A percentile compares a stretch with the other conserved stretches of the same genome.
These are phyloP conservation scores for Fusarium sp. DNA, from an alignment of 2,329 filamentous ascomycete species.

Conservation along the genomic window DNA sequence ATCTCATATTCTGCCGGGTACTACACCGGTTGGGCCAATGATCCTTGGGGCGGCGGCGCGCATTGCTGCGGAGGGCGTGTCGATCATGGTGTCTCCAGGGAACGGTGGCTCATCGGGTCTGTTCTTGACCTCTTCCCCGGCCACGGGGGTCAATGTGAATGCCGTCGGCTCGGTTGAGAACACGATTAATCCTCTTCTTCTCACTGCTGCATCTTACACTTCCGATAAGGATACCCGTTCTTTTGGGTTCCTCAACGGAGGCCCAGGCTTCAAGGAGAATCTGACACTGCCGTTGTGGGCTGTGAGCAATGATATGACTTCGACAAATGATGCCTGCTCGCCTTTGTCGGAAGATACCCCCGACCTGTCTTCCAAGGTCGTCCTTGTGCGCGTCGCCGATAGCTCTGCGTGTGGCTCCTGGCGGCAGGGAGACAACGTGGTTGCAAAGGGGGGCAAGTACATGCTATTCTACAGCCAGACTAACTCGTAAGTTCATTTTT, in stretches of 20 bases:
- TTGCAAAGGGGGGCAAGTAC: background rate
- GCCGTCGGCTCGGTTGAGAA: background rate
- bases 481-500: background rate
- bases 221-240: background rate
- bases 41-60: background rate
- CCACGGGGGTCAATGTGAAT: background rate
- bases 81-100: background rate
- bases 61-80: background rate
- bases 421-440: background rate
- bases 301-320: background rate
- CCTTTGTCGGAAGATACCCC: background rate
- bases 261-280: background rate
- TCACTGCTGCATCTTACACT: background rate
- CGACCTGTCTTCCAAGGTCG: background rate
- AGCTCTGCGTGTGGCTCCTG: background rate
- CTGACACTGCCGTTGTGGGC: background rate
- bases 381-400: background rate
- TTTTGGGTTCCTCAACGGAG: background rate
- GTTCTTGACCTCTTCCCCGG: background rate
- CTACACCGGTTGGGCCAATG: background rate
- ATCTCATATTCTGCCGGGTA: slow-evolving; percentile 63
- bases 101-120: background rate
- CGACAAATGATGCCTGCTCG: background rate
- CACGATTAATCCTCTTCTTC: background rate
- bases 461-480: background rate